Evolutionary conservation across 768 basidiomycete genomes (phyloP).

Genomic region (Kwoniella dejecticola): DNA sequence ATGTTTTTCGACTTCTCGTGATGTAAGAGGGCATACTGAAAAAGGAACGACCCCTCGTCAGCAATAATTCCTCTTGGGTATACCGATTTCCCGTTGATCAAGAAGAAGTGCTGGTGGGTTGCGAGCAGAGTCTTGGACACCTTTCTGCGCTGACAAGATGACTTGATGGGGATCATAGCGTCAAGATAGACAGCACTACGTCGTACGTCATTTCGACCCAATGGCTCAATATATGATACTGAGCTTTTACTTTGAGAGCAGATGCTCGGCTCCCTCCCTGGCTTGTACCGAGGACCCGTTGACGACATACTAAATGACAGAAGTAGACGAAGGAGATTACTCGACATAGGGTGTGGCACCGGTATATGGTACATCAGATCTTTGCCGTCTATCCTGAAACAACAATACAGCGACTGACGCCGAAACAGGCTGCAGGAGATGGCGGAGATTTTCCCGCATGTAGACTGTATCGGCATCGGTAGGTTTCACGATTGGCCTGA

Average conservation of each 20-base stretch:
- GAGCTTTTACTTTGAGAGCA: background rate
- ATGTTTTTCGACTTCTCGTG: background rate
- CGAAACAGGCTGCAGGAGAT: slow-evolving; percentile 26
- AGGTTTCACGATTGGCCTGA: background rate
- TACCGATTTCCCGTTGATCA: slow-evolving; percentile 26
- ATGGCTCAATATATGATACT: background rate
- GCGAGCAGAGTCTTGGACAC: background rate
- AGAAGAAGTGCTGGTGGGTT: slow-evolving; percentile 24
- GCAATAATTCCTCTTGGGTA: slow-evolving; percentile 21
- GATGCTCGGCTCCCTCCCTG: slow-evolving; percentile 14
- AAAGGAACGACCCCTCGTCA: background rate
- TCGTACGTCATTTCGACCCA: slow-evolving; percentile 8
- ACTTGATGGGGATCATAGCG: background rate
- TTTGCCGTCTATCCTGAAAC: no score
- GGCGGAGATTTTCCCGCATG: slow-evolving; percentile 22
- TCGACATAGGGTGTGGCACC: slow-evolving; percentile 30
- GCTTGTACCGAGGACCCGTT: slow-evolving; percentile 26
- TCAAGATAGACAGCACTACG: slow-evolving; percentile 22
- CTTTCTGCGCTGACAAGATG: background rate
- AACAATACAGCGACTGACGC: no score
- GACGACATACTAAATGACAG: slow-evolving; percentile 13
- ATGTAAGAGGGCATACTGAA: background rate
- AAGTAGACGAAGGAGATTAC: slow-evolving; percentile 1
- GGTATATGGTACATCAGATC: slow-evolving; percentile 8
- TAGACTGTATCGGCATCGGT: slow-evolving; percentile 28